Percentiles rank a stretch among this genome's conserved stretches.
phyloP scores from a whole-genome alignment of 2,329 filamentous ascomycete species.

The Capronia americana region DNA sequence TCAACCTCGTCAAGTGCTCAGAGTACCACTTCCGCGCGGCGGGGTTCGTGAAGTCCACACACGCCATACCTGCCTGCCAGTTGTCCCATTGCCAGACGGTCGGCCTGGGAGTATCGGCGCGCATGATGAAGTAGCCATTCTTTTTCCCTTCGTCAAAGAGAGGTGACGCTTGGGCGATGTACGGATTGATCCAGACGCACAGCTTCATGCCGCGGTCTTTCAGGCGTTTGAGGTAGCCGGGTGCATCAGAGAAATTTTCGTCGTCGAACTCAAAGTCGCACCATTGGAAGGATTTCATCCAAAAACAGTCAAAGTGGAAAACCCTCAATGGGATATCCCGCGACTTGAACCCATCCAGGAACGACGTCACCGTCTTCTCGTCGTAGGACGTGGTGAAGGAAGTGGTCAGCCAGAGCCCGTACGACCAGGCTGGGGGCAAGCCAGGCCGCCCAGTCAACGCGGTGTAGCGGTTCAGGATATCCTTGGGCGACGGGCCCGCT shows the following conservation, averaged over 20 bases:
- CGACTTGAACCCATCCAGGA: slow-evolving; percentile 71
- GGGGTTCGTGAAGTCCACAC: slow-evolving; percentile 77
- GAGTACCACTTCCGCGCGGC: slow-evolving; percentile 70
- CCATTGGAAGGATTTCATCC: slow-evolving; percentile 77
- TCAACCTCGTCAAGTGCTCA: slow-evolving; percentile 66
- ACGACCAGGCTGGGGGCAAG: slow-evolving; percentile 71
- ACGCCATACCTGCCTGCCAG: slow-evolving; percentile 78
- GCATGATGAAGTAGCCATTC: slow-evolving; percentile 72
- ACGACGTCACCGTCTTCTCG: slow-evolving; percentile 65
- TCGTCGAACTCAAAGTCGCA: slow-evolving; percentile 75
- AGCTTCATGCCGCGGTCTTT: slow-evolving; percentile 71
- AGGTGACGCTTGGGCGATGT: slow-evolving; percentile 72
- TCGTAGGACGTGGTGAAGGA: slow-evolving; percentile 73
- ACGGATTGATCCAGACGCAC: slow-evolving; percentile 79
- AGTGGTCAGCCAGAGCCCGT: slow-evolving; percentile 74
- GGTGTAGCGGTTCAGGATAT: slow-evolving; percentile 69
- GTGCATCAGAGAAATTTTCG: slow-evolving; percentile 72
- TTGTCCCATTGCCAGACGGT: slow-evolving; percentile 75
- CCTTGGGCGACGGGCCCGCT: slow-evolving; percentile 70
- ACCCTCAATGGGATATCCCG: slow-evolving; percentile 71
- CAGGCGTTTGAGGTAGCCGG: slow-evolving; percentile 67
- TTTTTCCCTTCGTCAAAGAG: slow-evolving; percentile 67
- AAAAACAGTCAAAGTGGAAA: slow-evolving; percentile 80
- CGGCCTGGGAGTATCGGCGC: slow-evolving; percentile 64
- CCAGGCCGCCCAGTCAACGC: slow-evolving; percentile 67